phyloP scores from a whole-genome alignment of 257 asterid species.

The Apocynum venetum region DNA sequence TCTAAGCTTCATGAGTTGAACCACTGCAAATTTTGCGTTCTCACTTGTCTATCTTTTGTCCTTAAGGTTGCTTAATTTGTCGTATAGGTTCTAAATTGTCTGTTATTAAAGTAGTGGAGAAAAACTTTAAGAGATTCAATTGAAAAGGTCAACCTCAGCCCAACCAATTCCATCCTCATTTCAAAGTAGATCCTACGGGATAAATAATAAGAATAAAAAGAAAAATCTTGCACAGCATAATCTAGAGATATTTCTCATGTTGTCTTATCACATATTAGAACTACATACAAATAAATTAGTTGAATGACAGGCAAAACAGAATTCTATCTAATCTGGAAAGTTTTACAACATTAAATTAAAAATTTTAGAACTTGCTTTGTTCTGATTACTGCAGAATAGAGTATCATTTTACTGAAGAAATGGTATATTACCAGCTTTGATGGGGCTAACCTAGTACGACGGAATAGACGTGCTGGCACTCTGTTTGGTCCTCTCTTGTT shows the following conservation, averaged over 20 bases:
- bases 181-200: too few relatives aligned
- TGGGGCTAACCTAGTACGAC: background rate
- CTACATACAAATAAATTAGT: background rate
- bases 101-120: too few relatives aligned
- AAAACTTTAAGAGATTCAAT: too few relatives aligned
- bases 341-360: background rate
- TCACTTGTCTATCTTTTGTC: too few relatives aligned
- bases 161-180: too few relatives aligned
- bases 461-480: slow-evolving; percentile 11
- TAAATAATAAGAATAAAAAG: too few relatives aligned
- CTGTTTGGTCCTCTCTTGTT: slow-evolving; percentile 19
- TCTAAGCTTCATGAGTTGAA: too few relatives aligned
- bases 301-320: background rate
- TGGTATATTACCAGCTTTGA: slow-evolving; percentile 6
- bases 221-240: background rate
- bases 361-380: background rate
- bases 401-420: background rate
- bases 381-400: background rate
- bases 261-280: background rate
- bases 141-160: too few relatives aligned
- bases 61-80: too few relatives aligned
- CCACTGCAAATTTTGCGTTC: too few relatives aligned
- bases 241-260: background rate
- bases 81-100: too few relatives aligned
- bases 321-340: background rate